Evolutionary conservation across 2,329 filamentous ascomycete species (phyloP).

Genomic region (Botryotinia convoluta): DNA sequence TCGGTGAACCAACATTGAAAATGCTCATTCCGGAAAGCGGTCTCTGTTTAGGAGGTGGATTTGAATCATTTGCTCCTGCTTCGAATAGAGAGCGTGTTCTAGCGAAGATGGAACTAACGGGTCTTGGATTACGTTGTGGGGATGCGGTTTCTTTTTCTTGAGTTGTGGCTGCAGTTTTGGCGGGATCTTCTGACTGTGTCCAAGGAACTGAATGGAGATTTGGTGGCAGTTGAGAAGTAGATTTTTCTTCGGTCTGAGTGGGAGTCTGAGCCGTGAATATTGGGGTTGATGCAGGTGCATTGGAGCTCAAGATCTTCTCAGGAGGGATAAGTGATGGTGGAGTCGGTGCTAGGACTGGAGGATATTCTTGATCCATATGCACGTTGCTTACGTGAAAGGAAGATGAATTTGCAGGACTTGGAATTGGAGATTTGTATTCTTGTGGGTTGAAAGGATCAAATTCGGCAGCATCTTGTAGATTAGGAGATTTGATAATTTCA

Average conservation of each 20-base stretch:
- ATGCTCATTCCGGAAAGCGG: slow-evolving; percentile 6
- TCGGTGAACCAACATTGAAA: not conserved
- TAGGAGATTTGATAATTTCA: slow-evolving; percentile 4
- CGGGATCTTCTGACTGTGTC: not conserved
- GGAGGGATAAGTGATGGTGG: not conserved
- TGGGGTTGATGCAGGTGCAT: not conserved
- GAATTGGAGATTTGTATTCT: slow-evolving; percentile 22
- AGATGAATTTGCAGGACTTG: slow-evolving; percentile 3
- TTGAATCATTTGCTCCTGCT: slow-evolving; percentile 16
- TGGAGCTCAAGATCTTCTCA: slow-evolving; percentile 6
- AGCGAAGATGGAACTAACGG: slow-evolving; percentile 29
- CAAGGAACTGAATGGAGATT: slow-evolving; percentile 10
- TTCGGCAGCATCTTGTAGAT: slow-evolving; percentile 21
- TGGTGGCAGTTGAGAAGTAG: not conserved
- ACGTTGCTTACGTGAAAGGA: slow-evolving; percentile 13
- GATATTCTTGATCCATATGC: slow-evolving; percentile 13
- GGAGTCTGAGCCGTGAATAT: not conserved
- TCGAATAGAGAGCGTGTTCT: slow-evolving; percentile 35
- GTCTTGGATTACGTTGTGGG: slow-evolving; percentile 12
- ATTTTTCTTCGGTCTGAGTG: not conserved
- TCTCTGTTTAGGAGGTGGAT: slow-evolving; percentile 16
- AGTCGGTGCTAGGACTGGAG: not conserved
- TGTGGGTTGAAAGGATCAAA: slow-evolving; percentile 30
- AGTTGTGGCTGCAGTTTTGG: not conserved
- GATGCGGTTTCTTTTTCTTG: slow-evolving; percentile 1